Base-by-base conservation (phyloP, 1,139 yeast species). In the Lizanozyma gosingica region DNA sequence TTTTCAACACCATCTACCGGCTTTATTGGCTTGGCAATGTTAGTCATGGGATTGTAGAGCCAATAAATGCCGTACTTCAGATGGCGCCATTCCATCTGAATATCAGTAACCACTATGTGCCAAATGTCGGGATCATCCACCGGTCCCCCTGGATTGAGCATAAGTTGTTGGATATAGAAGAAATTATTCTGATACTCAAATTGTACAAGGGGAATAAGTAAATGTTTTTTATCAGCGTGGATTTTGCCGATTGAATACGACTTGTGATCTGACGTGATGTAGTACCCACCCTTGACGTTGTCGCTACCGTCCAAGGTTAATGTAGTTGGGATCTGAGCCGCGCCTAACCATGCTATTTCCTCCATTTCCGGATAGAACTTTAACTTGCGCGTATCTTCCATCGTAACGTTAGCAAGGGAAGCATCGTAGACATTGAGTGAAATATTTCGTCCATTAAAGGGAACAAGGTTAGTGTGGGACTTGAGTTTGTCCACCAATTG, bases 71-170 rank as follows among this genome's bases (percentile, higher is more conserved):
- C 67, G 45, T 62, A 61, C 14, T 59, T 48, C 56, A 67, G 68
- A 41, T 67, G 70, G 44, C 76, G 56, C 73, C 74, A 57, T 50
- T 76, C 73, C 39, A 69, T 64, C 29, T 68, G 63, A 11, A 66
- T 53, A 50, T 85, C 72, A 0, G 86, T 71, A 37, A 59, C 59
- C 39, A 80, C 56, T 15, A 81, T 49, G 45, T 68, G 74, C 39
- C 49, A 46, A 14, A 54, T 53, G 18, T 49, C 48, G 3, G 41
- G 36, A 17, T 58, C 56, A 40, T 65, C 63, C 3, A 60, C 48
- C 2, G 71, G 55, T 14, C 41, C 41, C 1, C 52, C 54, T 1
- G 76, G 75, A 41, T 70, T 68, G 16, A 67, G 49, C 4, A 48
- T 45, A 11, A 69, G 40, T 8, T 60, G 59, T 1, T 53, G 49